phyloP scores from a whole-genome alignment of 2,329 filamentous ascomycete genomes.

The Xylaria polymorpha region DNA sequence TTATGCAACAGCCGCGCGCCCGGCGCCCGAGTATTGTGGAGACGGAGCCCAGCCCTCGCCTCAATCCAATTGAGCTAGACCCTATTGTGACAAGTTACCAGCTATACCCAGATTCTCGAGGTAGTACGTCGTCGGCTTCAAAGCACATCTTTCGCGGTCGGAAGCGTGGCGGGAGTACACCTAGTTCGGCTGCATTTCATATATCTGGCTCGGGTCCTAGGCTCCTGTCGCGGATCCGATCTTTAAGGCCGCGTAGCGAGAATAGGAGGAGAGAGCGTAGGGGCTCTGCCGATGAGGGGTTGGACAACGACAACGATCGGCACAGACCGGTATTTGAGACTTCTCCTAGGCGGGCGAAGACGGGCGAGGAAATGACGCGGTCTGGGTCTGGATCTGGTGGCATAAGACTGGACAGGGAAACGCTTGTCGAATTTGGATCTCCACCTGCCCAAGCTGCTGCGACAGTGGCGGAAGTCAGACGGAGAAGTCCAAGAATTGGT shows the following conservation, averaged over 20 bases:
- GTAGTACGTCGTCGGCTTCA: not conserved
- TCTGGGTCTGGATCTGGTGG: slow-evolving; percentile 45
- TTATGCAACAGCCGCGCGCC: slow-evolving; percentile 46
- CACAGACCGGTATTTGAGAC: not conserved
- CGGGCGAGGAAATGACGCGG: slow-evolving; percentile 43
- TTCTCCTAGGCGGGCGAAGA: slow-evolving; percentile 9
- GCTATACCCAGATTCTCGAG: slow-evolving; percentile 39
- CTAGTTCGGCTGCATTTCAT: slow-evolving; percentile 4
- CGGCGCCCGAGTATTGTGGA: slow-evolving; percentile 56
- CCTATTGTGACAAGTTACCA: slow-evolving; percentile 47
- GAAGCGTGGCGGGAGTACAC: slow-evolving; percentile 28
- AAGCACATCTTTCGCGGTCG: slow-evolving; percentile 27
- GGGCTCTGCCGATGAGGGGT: not conserved
- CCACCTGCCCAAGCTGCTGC: slow-evolving; percentile 28
- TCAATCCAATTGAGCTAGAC: slow-evolving; percentile 43
- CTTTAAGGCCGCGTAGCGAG: slow-evolving; percentile 29
- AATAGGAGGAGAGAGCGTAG: slow-evolving; percentile 22
- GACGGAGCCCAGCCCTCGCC: slow-evolving; percentile 58
- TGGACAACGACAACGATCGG: not conserved
- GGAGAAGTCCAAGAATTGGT: slow-evolving; percentile 27
- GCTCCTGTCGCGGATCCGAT: slow-evolving; percentile 34
- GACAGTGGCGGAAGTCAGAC: slow-evolving; percentile 24
- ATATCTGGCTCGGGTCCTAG: slow-evolving; percentile 9
- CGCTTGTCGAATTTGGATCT: slow-evolving; percentile 47
- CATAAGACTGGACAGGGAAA: slow-evolving; percentile 45